Evolutionary conservation across 139 green algal species (phyloP), one percentile per base, ranked within the genome.

Genomic region (Picocystis salinarum): DNA sequence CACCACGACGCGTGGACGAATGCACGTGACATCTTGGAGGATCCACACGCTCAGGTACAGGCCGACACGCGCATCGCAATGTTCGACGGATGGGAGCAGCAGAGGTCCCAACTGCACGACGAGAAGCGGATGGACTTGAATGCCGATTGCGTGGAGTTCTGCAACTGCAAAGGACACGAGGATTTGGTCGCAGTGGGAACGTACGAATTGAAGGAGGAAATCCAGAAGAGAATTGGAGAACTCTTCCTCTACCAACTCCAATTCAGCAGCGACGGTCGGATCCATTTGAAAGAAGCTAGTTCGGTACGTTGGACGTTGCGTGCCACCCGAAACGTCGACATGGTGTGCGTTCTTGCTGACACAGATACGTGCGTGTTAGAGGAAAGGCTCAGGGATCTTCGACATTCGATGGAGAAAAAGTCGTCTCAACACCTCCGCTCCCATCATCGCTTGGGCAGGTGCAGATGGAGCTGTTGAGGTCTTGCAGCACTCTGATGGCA

Each of bases 101-200:
- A n/a, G n/a, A n/a, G n/a, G n/a, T n/a, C n/a, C n/a, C n/a, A n/a
- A n/a, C n/a, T n/a, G 31, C 31, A 37, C 31, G 48, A 59, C 15
- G 26, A 18, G 5, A 34, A 64, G 29, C 9, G 30, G 24, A 17
- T 61, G 5, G 27, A 37, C 19, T 33, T 40, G 31, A 61, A 61
- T 64, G 52, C 52, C 19, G 52, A 61, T 49, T 48, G 51, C 15
- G 52, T 57, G 18, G 52, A 61, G 34, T 61, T 61, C 48, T 61
- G 52, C 34, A 47, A 47, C 22, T 46, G 31, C 5, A 6, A 6
- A 11, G 50, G 52, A 17, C 54, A 46, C 6, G 52, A 61, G 30
- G 5, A 64, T 18, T 13, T 61, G 4, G 17, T 57, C 6, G 48
- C 50, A 17, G 34, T 20, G 6, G 52, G 18, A 12, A 61, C 52